These are phyloP conservation scores for Tetracladium setigerum DNA, from an alignment of 495 filamentous ascomycete species.

Conservation along the genomic window DNA sequence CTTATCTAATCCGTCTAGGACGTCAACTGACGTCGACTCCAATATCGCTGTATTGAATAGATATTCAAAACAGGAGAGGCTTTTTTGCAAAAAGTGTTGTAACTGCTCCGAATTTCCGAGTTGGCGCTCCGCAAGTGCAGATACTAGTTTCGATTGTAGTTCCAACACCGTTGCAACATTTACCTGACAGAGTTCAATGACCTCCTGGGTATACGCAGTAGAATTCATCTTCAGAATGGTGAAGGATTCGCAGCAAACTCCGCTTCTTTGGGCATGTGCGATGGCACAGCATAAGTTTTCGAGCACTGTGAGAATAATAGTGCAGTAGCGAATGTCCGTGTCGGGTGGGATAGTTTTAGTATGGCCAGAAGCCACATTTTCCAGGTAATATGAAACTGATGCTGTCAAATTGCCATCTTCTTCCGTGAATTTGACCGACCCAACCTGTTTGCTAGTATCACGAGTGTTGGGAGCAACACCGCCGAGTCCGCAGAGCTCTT, in stretches of 20 bases:
- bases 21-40: no score
- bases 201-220: not conserved
- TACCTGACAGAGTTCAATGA: slow-evolving; percentile 2
- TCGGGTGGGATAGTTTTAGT: no score
- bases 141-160: not conserved
- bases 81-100: no score
- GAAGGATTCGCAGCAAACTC: slow-evolving; percentile 6
- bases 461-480: not conserved
- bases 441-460: not conserved
- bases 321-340: no score
- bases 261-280: not conserved
- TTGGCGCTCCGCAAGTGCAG: no score
- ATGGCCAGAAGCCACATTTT: not conserved
- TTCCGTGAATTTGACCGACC: not conserved
- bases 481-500: slow-evolving; percentile 2
- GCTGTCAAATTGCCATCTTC: not conserved
- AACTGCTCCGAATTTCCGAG: no score
- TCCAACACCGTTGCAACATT: not conserved
- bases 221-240: slow-evolving; percentile 1
- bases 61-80: not conserved
- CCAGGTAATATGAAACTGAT: not conserved
- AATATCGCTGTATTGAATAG: no score
- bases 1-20: not conserved
- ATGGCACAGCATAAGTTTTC: no score
- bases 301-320: no score